Evolutionary conservation across 2,329 filamentous ascomycete genomes (phyloP).

Genomic region (Ascochyta clinopodiicola): DNA sequence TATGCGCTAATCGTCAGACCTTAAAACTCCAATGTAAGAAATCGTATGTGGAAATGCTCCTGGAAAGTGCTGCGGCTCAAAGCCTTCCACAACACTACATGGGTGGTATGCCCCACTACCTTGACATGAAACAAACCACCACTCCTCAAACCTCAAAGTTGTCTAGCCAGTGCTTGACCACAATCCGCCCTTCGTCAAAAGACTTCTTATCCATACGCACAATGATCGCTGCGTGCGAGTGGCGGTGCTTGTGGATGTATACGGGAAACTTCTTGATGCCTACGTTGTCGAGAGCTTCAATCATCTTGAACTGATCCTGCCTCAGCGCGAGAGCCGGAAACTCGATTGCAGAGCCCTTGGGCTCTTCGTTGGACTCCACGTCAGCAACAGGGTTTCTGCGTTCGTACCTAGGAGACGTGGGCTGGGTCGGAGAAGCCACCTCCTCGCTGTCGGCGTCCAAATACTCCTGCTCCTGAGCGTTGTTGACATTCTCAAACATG

Average conservation of each 20-base stretch:
- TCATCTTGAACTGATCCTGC: slow-evolving; percentile 83
- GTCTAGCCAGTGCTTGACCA: slow-evolving; percentile 81
- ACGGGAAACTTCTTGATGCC: slow-evolving; percentile 68
- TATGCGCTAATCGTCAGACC: slow-evolving; percentile 4
- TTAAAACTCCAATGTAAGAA: background rate
- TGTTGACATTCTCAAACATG: slow-evolving; percentile 76
- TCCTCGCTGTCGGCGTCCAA: slow-evolving; percentile 63
- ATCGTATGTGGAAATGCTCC: background rate
- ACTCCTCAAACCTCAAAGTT: slow-evolving; percentile 63
- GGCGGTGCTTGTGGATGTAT: slow-evolving; percentile 74
- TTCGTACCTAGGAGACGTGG: slow-evolving; percentile 20
- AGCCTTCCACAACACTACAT: background rate
- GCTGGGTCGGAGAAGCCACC: slow-evolving; percentile 35
- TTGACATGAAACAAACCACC: background rate
- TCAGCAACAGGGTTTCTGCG: slow-evolving; percentile 27
- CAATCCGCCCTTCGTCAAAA: slow-evolving; percentile 78
- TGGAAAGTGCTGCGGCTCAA: background rate
- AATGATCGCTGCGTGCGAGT: slow-evolving; percentile 91
- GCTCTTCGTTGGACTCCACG: slow-evolving; percentile 38
- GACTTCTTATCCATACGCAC: slow-evolving; percentile 70
- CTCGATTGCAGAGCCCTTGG: slow-evolving; percentile 48
- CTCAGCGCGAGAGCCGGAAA: slow-evolving; percentile 79
- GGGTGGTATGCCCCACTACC: background rate
- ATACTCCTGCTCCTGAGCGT: slow-evolving; percentile 73
- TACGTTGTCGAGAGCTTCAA: slow-evolving; percentile 72